phyloP scores from a whole-genome alignment of 2,329 filamentous ascomycete genomes.

The Xylariales sp. region DNA sequence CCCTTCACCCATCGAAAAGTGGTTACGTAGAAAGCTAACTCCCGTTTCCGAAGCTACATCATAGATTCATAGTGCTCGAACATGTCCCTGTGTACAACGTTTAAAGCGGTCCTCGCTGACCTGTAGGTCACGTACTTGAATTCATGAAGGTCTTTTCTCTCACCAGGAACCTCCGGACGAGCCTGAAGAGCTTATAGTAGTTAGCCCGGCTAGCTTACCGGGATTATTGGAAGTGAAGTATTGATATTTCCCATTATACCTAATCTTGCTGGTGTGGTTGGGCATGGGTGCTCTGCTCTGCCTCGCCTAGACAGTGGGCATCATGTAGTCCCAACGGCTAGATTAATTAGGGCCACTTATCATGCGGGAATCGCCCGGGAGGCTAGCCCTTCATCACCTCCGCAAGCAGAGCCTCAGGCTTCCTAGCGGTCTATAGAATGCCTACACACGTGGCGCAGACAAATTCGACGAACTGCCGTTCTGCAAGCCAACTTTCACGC shows the following conservation, averaged over 20 bases:
- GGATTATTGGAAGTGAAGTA: constrained; percentile 23
- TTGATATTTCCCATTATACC: constrained; percentile 26
- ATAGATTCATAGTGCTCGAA: constrained; percentile 33
- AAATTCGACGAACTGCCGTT: constrained; percentile 10
- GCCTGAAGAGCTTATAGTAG: constrained; percentile 23
- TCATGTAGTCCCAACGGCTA: neutral
- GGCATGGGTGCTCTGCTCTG: neutral
- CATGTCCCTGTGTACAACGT: constrained; percentile 20
- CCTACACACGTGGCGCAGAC: constrained; percentile 22
- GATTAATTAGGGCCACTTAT: constrained; percentile 16
- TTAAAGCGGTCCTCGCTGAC: neutral
- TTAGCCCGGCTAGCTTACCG: constrained; percentile 28
- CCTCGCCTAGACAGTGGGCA: neutral
- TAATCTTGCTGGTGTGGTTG: neutral
- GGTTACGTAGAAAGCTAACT: constrained; percentile 30
- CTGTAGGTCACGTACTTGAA: constrained; percentile 17
- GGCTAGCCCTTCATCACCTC: neutral
- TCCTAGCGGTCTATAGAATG: constrained; percentile 13
- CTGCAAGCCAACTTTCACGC: neutral
- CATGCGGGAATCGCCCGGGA: constrained; percentile 9
- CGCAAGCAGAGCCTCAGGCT: constrained; percentile 25
- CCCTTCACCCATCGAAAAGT: constrained; percentile 29
- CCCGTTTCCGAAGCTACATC: constrained; percentile 25
- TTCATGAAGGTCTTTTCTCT: constrained; percentile 29
- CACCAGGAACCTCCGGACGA: constrained; percentile 24